Evolutionary conservation across 1,139 yeast species (phyloP).

Genomic region (Yamadazyma sp.): DNA sequence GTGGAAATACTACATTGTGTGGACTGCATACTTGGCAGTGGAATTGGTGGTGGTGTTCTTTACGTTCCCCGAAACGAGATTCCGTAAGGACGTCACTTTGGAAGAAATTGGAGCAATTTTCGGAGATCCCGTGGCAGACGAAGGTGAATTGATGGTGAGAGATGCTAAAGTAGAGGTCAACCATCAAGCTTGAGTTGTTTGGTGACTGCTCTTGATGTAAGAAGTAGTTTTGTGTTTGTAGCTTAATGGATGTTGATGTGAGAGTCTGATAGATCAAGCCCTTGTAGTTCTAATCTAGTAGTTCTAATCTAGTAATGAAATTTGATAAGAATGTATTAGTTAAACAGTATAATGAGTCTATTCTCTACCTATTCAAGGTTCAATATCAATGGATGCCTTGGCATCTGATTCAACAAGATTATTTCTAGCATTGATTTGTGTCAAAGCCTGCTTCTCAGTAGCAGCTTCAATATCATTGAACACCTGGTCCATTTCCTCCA

Average conservation of each 20-base stretch:
- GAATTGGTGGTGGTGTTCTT: constrained; percentile 39
- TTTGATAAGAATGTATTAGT: too few species aligned
- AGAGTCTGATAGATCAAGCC: too few species aligned
- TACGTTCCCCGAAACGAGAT: constrained; percentile 46
- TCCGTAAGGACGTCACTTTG: constrained; percentile 45
- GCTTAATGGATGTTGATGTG: too few species aligned
- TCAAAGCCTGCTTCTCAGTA: constrained; percentile 13
- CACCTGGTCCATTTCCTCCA: constrained; percentile 30
- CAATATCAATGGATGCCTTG: constrained; percentile 1
- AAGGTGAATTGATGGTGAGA: constrained; percentile 1
- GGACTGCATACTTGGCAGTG: constrained; percentile 38
- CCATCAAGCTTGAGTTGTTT: background rate
- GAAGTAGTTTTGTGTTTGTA: too few species aligned
- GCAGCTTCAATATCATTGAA: constrained; percentile 19
- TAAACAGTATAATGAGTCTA: too few species aligned
- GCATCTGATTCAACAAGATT: constrained; percentile 1
- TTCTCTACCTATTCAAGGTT: background rate
- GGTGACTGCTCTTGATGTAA: too few species aligned
- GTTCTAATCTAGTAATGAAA: too few species aligned
- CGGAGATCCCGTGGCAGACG: constrained; percentile 33
- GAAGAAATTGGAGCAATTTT: constrained; percentile 53
- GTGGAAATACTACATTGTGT: constrained; percentile 63
- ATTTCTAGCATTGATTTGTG: constrained; percentile 5
- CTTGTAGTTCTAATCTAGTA: too few species aligned
- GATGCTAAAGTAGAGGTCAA: background rate